Evolutionary conservation across 768 basidiomycete genomes (phyloP), one percentile per base, ranked within the genome.

Genomic region (Coprinopsis strossmayeri): DNA sequence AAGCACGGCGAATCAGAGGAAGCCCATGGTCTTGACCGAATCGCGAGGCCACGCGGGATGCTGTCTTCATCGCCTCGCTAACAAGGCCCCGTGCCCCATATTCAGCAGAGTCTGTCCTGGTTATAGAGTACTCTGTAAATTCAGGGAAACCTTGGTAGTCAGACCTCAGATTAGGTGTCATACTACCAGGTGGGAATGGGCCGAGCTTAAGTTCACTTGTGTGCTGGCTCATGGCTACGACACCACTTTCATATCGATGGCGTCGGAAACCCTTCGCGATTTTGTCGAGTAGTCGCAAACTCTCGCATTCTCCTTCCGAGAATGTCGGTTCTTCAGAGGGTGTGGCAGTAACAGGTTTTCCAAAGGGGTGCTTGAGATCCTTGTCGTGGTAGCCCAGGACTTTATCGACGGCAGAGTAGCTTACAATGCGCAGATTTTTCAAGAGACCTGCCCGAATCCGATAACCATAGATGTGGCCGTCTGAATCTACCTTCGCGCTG

Each of bases 61-160:
- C 91, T 15, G 84, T 59, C 58, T 91, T 87, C 84, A 93, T 93
- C 57, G 75, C 71, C 63, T 96, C 92, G 0, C 82, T 70, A 10
- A 99, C 81, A 45, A 91, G 57, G 40, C 61, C 56, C 34, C 77
- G 74, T 15, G 85, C 54, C 21, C 82, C 79, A 1, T 34, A 28
- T 15, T 69, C 69, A 2, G 46, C 2, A 13, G 55, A 53, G 5
- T 55, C 55, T 15, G 52, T 39, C 2, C 57, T 47, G 0, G 34
- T 49, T 1, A 87, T 74, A 1, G 50, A 53, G 59, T 84, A 88
- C 3, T 56, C 17, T 77, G 61, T 17, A 20, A 56, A 38, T 64
- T 54, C 7, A 72, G 87, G 63, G 78, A 84, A 20, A 74, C 87
- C 52, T 56, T 63, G 58, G 57, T 43, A 50, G 10, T 34, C 12